These are phyloP conservation scores for Colletotrichum sp. DNA, from an alignment of 2,329 filamentous ascomycete species.

Conservation along the genomic window DNA sequence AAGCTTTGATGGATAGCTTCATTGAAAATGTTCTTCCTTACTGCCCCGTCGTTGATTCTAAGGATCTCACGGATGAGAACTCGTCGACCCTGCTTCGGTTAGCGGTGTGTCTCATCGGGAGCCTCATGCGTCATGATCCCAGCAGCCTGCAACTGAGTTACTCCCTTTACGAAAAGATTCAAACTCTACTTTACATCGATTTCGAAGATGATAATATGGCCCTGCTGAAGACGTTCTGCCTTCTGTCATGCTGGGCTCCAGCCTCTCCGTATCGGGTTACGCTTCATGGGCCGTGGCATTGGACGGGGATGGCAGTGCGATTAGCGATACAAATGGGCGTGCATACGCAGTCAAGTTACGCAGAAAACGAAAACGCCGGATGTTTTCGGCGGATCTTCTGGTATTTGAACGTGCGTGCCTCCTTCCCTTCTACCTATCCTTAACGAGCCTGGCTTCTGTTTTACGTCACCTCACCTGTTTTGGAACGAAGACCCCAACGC, in stretches of 20 bases:
- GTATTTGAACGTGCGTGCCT: background rate
- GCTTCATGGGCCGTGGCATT: background rate
- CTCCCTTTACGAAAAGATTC: background rate
- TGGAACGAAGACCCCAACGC: background rate
- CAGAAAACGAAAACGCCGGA: background rate
- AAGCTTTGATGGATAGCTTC: background rate
- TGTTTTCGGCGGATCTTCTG: background rate
- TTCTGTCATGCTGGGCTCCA: background rate
- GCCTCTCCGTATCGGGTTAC: background rate
- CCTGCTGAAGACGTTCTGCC: background rate
- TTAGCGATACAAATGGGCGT: background rate
- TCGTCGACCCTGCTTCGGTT: background rate
- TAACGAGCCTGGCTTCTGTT: background rate
- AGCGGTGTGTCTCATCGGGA: background rate
- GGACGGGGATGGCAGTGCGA: background rate
- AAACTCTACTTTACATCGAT: background rate
- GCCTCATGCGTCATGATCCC: background rate
- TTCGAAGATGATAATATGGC: background rate
- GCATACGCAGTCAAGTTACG: background rate
- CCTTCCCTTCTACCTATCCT: background rate
- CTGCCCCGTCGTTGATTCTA: background rate
- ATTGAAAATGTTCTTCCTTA: background rate
- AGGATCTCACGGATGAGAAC: rapidly evolving
- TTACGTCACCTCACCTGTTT: rapidly evolving
- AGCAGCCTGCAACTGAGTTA: background rate